phyloP scores from a whole-genome alignment of 225 moss, liverwort and hornwort species.

The Ulota crispa region DNA sequence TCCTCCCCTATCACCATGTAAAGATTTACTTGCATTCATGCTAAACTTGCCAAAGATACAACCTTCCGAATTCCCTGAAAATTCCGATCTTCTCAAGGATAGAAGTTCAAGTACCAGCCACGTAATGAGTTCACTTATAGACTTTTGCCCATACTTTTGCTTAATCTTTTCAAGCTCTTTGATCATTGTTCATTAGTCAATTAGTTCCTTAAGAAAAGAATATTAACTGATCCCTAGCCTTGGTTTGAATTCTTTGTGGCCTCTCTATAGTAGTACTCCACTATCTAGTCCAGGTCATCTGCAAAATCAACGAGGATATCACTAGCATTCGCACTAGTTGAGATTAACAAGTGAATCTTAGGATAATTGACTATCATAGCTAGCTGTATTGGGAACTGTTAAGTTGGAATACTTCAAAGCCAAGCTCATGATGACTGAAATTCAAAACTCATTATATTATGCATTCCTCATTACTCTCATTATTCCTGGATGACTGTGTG shows the following conservation, averaged over 20 bases:
- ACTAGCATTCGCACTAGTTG: slow-evolving; percentile 39
- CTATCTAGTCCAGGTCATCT: slow-evolving; percentile 58
- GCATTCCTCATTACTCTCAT: slow-evolving; percentile 4
- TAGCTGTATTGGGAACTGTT: slow-evolving; percentile 6
- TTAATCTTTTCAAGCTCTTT: slow-evolving; percentile 39
- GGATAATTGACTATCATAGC: slow-evolving; percentile 8
- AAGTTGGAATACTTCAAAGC: neutral
- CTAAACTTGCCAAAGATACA: slow-evolving; percentile 30
- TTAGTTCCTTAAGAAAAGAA: slow-evolving; percentile 36
- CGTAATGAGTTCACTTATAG: slow-evolving; percentile 28
- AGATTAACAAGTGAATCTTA: slow-evolving; percentile 26
- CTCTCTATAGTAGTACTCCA: slow-evolving; percentile 48
- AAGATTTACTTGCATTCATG: slow-evolving; percentile 39
- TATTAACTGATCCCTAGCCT: slow-evolving; percentile 51
- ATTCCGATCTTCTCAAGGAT: slow-evolving; percentile 20
- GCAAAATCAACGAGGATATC: slow-evolving; percentile 53
- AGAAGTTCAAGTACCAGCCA: slow-evolving; percentile 26
- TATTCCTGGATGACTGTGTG: slow-evolving; percentile 6
- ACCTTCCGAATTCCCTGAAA: slow-evolving; percentile 22
- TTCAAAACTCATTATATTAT: neutral
- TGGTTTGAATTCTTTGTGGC: slow-evolving; percentile 43
- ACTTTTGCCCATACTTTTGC: slow-evolving; percentile 31
- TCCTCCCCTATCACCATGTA: slow-evolving; percentile 35
- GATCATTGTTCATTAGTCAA: slow-evolving; percentile 32
- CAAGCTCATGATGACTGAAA: slow-evolving; percentile 5